Base-by-base conservation (phyloP, 2,329 filamentous ascomycete species). In the Lasiodiplodia sp. region DNA sequence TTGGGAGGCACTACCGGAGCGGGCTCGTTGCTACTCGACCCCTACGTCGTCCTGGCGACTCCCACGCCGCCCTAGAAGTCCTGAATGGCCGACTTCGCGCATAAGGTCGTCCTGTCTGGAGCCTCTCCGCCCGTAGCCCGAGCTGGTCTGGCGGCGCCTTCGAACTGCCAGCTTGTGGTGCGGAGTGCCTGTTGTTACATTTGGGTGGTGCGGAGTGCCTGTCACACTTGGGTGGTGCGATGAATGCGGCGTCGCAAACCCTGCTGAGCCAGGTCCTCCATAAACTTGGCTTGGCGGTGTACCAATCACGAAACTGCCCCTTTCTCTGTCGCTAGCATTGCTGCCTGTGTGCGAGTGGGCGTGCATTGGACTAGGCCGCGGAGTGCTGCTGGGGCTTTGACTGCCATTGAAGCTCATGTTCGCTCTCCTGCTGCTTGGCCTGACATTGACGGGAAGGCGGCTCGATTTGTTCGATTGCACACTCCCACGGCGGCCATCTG, bases 101-200 rank as follows among this genome's bases (percentile, higher is more conserved):
- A 51, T 31, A n/a, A 67, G 23, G 23, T 68, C 66, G 12, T 68
- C 66, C 23, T 68, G 66, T 11, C 57, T 62, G 16, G 56, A 62
- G 5, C 49, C 49, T 18, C 57, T 58, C 38, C 67, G 51, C 38
- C 37, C 51, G n/a, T 57, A 64, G n/a, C 69, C 69, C 11, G 58
- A 58, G 49, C 66, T 68, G 2, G 66, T 68, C 40, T 70, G 69
- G 28, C 69, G 58, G n/a, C 69, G 66, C 23, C 69, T 67, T 44
- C 69, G 69, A 34, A 68, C 58, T 21, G 58, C 58, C 12, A 68
- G 67, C n/a, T 57, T 58, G n/a, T 67, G 65, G 18, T 47, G 44
- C 21, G 44, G 65, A 11, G 65, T 67, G 12, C 25, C 44, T 1
- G n/a, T 21, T 0, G n/a, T 21, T 10, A 34, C 31, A 34, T 44